Evolutionary conservation across 2,329 filamentous ascomycete species (phyloP), one percentile per base, ranked within the genome.

Genomic region (Talaromyces marneffei): DNA sequence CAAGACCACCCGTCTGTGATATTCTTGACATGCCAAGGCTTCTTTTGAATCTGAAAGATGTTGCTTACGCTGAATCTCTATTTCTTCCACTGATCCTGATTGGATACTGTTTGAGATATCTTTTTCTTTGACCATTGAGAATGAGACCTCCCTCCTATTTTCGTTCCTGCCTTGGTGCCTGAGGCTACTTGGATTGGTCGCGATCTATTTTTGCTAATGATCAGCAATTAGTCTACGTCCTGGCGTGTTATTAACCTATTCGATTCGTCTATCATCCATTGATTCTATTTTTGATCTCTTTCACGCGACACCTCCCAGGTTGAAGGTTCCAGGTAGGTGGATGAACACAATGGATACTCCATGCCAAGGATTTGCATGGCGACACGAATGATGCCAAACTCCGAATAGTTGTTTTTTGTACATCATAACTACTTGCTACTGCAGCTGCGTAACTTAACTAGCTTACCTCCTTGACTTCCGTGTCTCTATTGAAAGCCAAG

Each of bases 141-240:
- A 16, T 12, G n/a, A n/a, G n/a, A n/a, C 14, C 20, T 44, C 20
- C 4, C 20, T 25, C 20, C 20, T 48, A 29, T 29, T 48, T n/a
- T 23, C 27, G 44, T n/a, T 12, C 42, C 25, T n/a, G 23, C 42
- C 25, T 48, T 7, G 10, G 10, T 25, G 14, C 25, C 25, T 29
- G 7, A 29, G 44, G 16, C 18, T 42, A n/a, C n/a, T 10, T n/a
- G n/a, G 39, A 20, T 48, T 48, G 44, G 44, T 29, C 25, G n/a
- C n/a, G 44, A 29, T 48, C 44, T 48, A 48, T 48, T 48, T 48
- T 48, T 48, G 44, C 44, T 48, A 23, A 48, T 48, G 44, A 48
- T 48, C 44, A 29, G 44, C 44, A n/a, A 48, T 48, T 48, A 48
- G 44, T 48, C 23, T 48, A 29, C 44, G 25, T n/a, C n/a, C n/a